Base-by-base conservation (phyloP, 2,329 filamentous ascomycete genomes). In the Colletotrichum tamarilloi region DNA sequence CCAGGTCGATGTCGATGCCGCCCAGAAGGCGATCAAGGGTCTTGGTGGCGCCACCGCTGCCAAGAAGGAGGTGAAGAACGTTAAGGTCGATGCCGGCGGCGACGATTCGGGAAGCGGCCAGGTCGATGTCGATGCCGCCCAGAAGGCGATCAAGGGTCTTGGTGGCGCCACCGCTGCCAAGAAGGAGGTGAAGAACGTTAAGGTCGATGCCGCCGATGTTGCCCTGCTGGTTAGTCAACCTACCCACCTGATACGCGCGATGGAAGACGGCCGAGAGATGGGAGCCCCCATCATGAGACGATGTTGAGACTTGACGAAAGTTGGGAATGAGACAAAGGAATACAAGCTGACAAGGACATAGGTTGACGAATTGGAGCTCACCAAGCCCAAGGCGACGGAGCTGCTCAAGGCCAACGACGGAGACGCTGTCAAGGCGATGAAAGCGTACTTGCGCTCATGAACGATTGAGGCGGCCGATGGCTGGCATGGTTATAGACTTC, bases 201-300 rank as follows among this genome's bases (percentile, higher is more conserved):
- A 95, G 85, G 90, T 96, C 58, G 93, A 95, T 74, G 83, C 89
- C 6, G 90, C 88, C 3, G 93, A 96, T 81, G 92, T 96, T 5
- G 82, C 87, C 5, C 82, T 96, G 62, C 80, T 96, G 81, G 92
- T 94, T 80, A 76, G 90, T 84, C 19, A 35, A 38, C 19, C 16
- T 24, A 67, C 22, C 16, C 4, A 14, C 19, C 42, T 9, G 24
- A 55, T 46, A 38, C 58, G n/a, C 65, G 16, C n/a, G 28, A 62
- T 3, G 22, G 7, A 11, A 5, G 26, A 19, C 19, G 24, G 62
- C 9, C 42, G 57, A 16, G 60, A 57, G 16, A 38, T 16, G 38
- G 16, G 19, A n/a, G 28, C 16, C 16, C 38, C 2, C 1, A 2
- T 19, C 16, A 46, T 19, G 14, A 16, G 16, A 19, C 5, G 3